These are phyloP conservation scores for Venturia asperata DNA, from an alignment of 2,329 filamentous ascomycete species.

Conservation along the genomic window DNA sequence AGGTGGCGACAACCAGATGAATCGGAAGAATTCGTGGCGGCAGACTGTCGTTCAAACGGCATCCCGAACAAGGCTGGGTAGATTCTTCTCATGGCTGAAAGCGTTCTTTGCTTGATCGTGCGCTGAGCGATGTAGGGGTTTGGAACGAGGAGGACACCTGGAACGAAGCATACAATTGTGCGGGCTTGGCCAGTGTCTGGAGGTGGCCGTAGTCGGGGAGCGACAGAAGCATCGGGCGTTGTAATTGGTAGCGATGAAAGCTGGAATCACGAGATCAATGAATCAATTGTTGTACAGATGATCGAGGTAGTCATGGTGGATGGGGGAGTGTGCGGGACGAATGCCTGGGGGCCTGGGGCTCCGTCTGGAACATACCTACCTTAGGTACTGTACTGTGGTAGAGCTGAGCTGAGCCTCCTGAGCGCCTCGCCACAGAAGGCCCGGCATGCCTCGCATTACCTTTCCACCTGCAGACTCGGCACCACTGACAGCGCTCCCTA, in stretches of 20 bases:
- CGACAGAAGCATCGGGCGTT: too few relatives aligned
- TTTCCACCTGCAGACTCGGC: too few relatives aligned
- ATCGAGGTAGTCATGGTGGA: too few relatives aligned
- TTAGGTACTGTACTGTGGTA: too few relatives aligned
- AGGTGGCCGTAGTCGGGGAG: neutral
- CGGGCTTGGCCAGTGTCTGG: neutral
- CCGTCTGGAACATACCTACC: too few relatives aligned
- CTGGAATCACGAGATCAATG: neutral
- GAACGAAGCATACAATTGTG: neutral
- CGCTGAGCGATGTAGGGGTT: neutral
- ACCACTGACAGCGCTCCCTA: too few relatives aligned
- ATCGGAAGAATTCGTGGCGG: neutral
- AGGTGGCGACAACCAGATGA: neutral
- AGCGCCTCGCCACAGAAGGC: too few relatives aligned
- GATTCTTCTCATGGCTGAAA: slow-evolving; percentile 9
- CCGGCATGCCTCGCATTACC: too few relatives aligned
- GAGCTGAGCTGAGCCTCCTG: too few relatives aligned
- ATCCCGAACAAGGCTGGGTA: neutral
- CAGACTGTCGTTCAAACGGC: slow-evolving; percentile 2
- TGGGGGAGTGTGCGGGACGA: too few relatives aligned
- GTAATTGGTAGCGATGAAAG: neutral
- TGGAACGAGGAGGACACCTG: neutral
- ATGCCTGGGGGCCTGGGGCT: too few relatives aligned
- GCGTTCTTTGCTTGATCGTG: neutral
- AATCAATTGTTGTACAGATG: too few relatives aligned